Percentiles rank a stretch among this genome's conserved stretches.
Conservation (phyloP, 805 yeast species). For the Candida pini region DNA sequence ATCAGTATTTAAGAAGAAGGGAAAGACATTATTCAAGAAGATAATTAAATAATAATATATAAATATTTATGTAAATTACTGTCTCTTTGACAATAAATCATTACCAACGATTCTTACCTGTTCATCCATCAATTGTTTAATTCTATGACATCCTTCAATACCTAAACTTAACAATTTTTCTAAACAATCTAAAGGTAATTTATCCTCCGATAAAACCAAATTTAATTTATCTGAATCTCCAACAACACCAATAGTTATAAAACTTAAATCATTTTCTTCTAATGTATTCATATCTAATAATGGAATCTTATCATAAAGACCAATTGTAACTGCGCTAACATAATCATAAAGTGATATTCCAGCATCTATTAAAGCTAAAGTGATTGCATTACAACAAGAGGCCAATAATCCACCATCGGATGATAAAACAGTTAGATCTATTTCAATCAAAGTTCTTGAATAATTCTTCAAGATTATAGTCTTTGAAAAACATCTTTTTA, state of each 20-base stretch:
- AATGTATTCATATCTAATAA: conserved; percentile 74
- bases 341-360: conserved; percentile 93
- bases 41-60: conserved; percentile 13
- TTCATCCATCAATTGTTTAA: conserved; percentile 80
- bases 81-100: conserved; percentile 27
- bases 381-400: conserved; percentile 75
- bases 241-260: conserved; percentile 74
- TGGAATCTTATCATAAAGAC: conserved; percentile 69
- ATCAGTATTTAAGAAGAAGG: conserved; percentile 20
- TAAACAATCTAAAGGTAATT: conserved; percentile 74
- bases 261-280: conserved; percentile 82
- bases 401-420: conserved; percentile 90
- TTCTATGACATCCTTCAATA: conserved; percentile 77
- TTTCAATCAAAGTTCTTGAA: conserved; percentile 77
- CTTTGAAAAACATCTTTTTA: conserved; percentile 67
- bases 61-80: conserved; percentile 5
- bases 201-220: conserved; percentile 71
- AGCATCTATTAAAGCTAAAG: conserved; percentile 89
- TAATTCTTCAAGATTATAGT: conserved; percentile 69
- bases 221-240: conserved; percentile 80
- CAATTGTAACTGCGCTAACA: conserved; percentile 74
- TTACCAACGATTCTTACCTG: conserved; percentile 76
- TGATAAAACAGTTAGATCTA: conserved; percentile 70
- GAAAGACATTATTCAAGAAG: conserved; percentile 21
- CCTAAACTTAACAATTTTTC: conserved; percentile 76